Evolutionary conservation across 495 filamentous ascomycete genomes (phyloP).

Genomic region (Letharia columbiana): DNA sequence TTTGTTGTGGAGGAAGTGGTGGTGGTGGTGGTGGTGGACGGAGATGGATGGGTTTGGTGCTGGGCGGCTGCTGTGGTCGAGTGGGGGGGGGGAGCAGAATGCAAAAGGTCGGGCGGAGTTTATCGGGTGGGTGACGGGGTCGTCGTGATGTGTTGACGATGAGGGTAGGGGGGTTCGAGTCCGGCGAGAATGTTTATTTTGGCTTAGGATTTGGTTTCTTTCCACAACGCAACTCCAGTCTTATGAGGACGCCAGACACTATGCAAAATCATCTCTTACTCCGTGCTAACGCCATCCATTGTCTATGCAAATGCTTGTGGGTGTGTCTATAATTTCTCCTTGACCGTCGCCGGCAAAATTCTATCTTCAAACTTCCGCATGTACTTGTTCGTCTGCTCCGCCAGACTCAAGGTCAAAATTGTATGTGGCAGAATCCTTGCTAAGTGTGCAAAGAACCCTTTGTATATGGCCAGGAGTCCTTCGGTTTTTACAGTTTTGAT

Average conservation of each 20-base stretch:
- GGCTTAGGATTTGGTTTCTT: no score
- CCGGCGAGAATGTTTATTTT: neutral
- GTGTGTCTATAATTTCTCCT: slow-evolving; percentile 37
- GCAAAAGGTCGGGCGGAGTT: neutral
- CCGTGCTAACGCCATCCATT: neutral
- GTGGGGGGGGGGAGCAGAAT: neutral
- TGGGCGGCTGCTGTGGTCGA: neutral
- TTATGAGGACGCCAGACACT: neutral
- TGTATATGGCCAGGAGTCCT: slow-evolving; percentile 90
- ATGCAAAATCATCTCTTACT: neutral
- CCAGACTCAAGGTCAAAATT: slow-evolving; percentile 55
- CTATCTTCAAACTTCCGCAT: slow-evolving; percentile 68
- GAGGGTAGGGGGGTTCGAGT: neutral
- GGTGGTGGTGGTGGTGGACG: neutral
- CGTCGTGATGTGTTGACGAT: neutral
- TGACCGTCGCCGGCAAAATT: slow-evolving; percentile 45
- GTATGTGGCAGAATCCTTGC: slow-evolving; percentile 93
- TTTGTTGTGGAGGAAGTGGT: neutral
- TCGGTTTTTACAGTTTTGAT: slow-evolving; percentile 86
- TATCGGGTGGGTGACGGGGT: neutral
- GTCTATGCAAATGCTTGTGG: neutral
- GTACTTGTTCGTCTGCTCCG: slow-evolving; percentile 94
- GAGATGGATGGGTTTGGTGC: neutral
- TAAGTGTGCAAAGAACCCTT: slow-evolving; percentile 92
- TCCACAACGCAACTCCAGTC: neutral